phyloP scores from a whole-genome alignment of 2,329 filamentous ascomycete genomes.

The Corniculantispora saksenae region DNA sequence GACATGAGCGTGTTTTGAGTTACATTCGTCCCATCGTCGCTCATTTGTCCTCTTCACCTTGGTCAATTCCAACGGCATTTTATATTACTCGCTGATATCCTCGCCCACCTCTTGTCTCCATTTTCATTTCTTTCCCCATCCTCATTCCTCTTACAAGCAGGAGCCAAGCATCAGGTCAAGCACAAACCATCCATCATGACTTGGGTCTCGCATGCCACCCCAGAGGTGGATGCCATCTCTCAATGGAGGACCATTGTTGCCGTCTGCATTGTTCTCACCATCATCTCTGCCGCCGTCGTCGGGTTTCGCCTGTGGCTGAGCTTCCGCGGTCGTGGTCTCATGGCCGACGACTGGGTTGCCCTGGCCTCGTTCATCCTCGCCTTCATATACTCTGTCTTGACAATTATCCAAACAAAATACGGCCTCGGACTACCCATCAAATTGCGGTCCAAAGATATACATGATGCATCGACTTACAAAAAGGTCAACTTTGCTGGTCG shows the following conservation, averaged over 20 bases:
- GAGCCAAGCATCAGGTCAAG: background rate
- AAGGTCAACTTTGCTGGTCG: constrained; percentile 54
- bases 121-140: too few relatives aligned
- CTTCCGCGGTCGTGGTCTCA: constrained; percentile 43
- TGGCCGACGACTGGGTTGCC: constrained; percentile 48
- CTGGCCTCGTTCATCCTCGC: constrained; percentile 45
- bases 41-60: background rate
- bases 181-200: constrained; percentile 37
- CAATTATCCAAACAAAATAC: constrained; percentile 54
- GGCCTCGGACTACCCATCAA: constrained; percentile 52
- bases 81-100: constrained; percentile 8
- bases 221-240: constrained; percentile 48
- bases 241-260: constrained; percentile 50
- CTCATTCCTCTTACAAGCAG: background rate
- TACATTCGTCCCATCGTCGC: background rate
- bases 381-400: constrained; percentile 50
- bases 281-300: constrained; percentile 45
- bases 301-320: constrained; percentile 44
- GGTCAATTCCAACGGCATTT: background rate
- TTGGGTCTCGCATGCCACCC: constrained; percentile 53
- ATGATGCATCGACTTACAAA: constrained; percentile 45
- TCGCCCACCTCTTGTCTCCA: background rate
- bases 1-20: constrained; percentile 13
- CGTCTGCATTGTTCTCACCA: constrained; percentile 47
- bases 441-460: constrained; percentile 38